Evolutionary conservation across 108 stramenopile genomes (phyloP).

Genomic region (Conticribra weissflogii): DNA sequence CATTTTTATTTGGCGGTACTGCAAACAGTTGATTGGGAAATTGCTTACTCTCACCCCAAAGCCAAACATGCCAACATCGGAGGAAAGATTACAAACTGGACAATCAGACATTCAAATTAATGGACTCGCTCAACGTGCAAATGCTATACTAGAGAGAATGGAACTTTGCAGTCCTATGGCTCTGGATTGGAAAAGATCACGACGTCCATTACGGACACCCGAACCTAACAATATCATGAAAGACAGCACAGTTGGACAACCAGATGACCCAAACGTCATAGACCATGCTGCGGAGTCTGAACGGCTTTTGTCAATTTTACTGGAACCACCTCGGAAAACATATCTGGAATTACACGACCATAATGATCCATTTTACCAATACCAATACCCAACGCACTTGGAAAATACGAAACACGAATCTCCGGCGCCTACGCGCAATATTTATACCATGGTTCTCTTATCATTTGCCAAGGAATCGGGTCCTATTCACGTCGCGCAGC

Average conservation of each 20-base stretch:
- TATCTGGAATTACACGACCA: not conserved
- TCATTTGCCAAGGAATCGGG: conserved; percentile 34
- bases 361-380: not conserved
- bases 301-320: too few relatives aligned
- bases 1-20: not conserved
- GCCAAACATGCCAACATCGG: not conserved
- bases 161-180: conserved; percentile 34
- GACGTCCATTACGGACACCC: too few relatives aligned
- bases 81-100: not conserved
- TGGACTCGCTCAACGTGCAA: conserved; percentile 36
- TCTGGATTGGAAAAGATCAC: conserved; percentile 1
- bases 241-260: not conserved
- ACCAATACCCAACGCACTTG: conserved; percentile 5
- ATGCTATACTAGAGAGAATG: conserved; percentile 35
- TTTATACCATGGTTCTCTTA: conserved; percentile 41
- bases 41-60: conserved; percentile 30
- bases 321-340: not conserved
- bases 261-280: not conserved
- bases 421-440: conserved; percentile 20
- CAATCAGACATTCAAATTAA: conserved; percentile 13
- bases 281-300: conserved; percentile 1
- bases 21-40: conserved; percentile 22
- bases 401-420: conserved; percentile 11
- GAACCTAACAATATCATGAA: not conserved
- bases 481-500: conserved; percentile 14